Conservation (phyloP, 805 yeast genomes). For the Ogataea chonburiensis region DNA sequence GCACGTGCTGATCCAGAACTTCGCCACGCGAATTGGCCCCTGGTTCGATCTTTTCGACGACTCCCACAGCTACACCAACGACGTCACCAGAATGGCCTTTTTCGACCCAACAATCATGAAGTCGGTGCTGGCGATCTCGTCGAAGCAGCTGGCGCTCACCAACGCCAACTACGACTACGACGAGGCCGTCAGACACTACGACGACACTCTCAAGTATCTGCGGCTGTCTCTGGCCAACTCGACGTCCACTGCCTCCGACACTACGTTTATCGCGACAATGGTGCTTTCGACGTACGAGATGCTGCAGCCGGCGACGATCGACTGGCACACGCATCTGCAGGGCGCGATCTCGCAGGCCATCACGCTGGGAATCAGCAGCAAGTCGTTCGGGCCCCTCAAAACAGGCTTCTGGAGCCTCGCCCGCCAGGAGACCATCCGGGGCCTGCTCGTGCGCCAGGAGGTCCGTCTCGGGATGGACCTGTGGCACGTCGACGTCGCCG, state of each 20-base stretch:
- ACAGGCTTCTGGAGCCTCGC: conserved; percentile 17
- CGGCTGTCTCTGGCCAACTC: conserved; percentile 7
- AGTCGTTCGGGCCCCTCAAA: conserved; percentile 8
- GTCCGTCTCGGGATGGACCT: conserved; percentile 5
- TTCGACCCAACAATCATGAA: conserved; percentile 14
- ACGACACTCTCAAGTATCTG: conserved; percentile 11
- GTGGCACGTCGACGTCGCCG: conserved; percentile 3
- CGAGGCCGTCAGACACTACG: conserved; percentile 14
- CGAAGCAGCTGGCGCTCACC: conserved; percentile 16
- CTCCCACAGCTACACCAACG: conserved; percentile 4
- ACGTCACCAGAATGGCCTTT: conserved; percentile 14
- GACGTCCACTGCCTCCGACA: conserved; percentile 6
- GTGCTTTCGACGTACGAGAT: conserved; percentile 16
- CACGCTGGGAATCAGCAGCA: conserved; percentile 5
- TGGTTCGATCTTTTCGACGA: conserved; percentile 18
- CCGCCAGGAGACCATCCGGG: conserved; percentile 11
- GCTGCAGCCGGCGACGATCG: conserved; percentile 15
- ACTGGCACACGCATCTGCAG: conserved; percentile 16
- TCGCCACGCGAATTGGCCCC: conserved; percentile 11
- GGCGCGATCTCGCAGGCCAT: conserved; percentile 16
- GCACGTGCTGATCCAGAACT: conserved; percentile 9
- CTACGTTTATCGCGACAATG: conserved; percentile 13
- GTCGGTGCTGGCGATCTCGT: conserved; percentile 12
- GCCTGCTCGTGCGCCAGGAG: conserved; percentile 4
- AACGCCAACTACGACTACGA: conserved; percentile 9